phyloP scores from a whole-genome alignment of 768 basidiomycete species.

The Naematelia aurantialba region DNA sequence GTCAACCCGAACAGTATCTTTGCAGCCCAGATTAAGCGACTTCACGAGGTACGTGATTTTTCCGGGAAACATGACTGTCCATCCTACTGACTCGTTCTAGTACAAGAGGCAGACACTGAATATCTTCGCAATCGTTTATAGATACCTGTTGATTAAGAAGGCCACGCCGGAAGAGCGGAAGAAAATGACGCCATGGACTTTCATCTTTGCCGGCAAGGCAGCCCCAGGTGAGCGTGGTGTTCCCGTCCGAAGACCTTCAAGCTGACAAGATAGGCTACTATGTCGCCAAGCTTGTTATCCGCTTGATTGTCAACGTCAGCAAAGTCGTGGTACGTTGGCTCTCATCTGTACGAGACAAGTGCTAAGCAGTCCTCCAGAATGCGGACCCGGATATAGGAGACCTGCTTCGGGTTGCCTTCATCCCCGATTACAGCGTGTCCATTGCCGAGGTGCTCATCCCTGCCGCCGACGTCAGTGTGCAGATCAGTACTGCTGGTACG shows the following conservation, averaged over 20 bases:
- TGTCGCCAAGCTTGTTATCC: slow-evolving; percentile 89
- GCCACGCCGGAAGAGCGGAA: slow-evolving; percentile 74
- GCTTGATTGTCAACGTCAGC: slow-evolving; percentile 87
- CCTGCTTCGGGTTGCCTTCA: slow-evolving; percentile 83
- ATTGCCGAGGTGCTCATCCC: slow-evolving; percentile 52
- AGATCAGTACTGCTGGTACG: slow-evolving; percentile 96
- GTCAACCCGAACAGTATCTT: slow-evolving; percentile 47
- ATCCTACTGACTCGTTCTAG: slow-evolving; percentile 8
- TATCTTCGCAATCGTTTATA: slow-evolving; percentile 64
- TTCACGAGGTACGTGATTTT: slow-evolving; percentile 76
- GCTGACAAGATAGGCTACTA: slow-evolving; percentile 54
- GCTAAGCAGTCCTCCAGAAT: slow-evolving; percentile 47
- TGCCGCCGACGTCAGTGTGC: slow-evolving; percentile 91
- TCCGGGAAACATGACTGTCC: not conserved
- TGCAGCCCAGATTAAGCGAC: slow-evolving; percentile 59
- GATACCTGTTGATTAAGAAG: slow-evolving; percentile 74
- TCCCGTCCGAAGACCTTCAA: slow-evolving; percentile 55
- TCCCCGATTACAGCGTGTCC: slow-evolving; percentile 79
- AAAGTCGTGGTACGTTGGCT: slow-evolving; percentile 58
- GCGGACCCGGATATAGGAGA: slow-evolving; percentile 77
- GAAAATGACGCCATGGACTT: slow-evolving; percentile 67
- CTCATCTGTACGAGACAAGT: not conserved
- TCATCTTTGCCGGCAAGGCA: slow-evolving; percentile 98
- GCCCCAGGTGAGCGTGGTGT: slow-evolving; percentile 67
- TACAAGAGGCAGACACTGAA: slow-evolving; percentile 86